phyloP scores from a whole-genome alignment of 2,329 filamentous ascomycete species.

The Chaetothyriales sp. region DNA sequence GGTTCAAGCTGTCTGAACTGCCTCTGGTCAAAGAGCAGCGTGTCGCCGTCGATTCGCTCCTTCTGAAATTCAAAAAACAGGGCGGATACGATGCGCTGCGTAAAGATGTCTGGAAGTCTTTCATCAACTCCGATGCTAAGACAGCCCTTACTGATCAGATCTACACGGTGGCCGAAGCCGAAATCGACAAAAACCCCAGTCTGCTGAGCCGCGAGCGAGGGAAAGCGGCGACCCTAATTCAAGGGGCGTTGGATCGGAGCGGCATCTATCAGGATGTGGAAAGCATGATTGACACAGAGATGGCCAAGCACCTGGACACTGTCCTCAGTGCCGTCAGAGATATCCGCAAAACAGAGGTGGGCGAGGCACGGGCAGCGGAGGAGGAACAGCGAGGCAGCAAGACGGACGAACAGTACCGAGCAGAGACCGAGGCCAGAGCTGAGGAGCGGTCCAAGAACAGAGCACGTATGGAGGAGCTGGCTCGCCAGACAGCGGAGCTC shows the following conservation, averaged over 20 bases:
- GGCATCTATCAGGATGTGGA: constrained; percentile 47
- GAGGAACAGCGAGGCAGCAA: constrained; percentile 43
- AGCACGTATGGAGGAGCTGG: constrained; percentile 34
- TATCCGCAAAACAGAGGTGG: constrained; percentile 42
- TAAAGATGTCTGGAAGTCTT: constrained; percentile 46
- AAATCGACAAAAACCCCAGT: constrained; percentile 48
- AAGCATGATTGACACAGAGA: constrained; percentile 37
- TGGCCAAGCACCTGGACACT: constrained; percentile 38
- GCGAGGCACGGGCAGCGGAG: constrained; percentile 37
- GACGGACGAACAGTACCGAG: constrained; percentile 45
- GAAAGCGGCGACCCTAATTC: constrained; percentile 47
- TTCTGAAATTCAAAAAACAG: constrained; percentile 51
- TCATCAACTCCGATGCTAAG: constrained; percentile 39
- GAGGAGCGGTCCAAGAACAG: constrained; percentile 33
- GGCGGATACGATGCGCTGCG: constrained; percentile 48
- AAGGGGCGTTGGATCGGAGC: constrained; percentile 48
- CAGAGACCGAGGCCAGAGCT: constrained; percentile 37
- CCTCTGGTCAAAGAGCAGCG: constrained; percentile 44
- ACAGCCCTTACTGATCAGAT: constrained; percentile 36
- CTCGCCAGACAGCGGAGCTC: constrained; percentile 35
- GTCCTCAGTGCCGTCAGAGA: constrained; percentile 42
- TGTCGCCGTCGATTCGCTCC: constrained; percentile 43
- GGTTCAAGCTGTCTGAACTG: constrained; percentile 46
- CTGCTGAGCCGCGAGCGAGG: constrained; percentile 46
- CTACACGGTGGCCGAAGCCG: constrained; percentile 40